Base-by-base conservation (phyloP, 2,329 filamentous ascomycete genomes). In the Seiridium cupressi region DNA sequence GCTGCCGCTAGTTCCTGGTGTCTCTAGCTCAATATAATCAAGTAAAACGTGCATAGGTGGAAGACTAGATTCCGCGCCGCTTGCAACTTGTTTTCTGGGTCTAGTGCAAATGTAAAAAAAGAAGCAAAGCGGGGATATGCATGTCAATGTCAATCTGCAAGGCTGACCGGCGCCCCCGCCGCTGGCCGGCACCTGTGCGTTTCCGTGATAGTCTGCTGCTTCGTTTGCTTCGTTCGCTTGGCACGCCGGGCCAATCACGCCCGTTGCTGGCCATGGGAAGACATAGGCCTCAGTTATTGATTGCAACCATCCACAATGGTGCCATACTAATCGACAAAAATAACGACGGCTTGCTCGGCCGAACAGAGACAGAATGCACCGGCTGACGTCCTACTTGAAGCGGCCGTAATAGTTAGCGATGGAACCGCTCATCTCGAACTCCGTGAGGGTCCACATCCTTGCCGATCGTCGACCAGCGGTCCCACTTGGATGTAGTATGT, bases 71-170 rank as follows among this genome's bases (percentile, higher is more conserved):
- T 42, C 38, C 38, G 38, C 7, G 38, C 7, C 38, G 7, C 38
- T 10, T n/a, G 49, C 18, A 53, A 13, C 31, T 35, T 18, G 49
- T 13, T 11, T n/a, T 36, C 32, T 18, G 9, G 31, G 13, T n/a
- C 13, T 8, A 36, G n/a, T 32, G 35, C 35, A 10, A 32, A 13
- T 13, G 35, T 35, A 53, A 53, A 53, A n/a, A 53, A 53, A 53
- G 49, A 35, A 38, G 35, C 32, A 53, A 53, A 53, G 49, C 49
- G 49, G 49, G 49, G 49, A 38, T 32, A 32, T 26, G 18, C 18
- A n/a, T 53, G 38, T 53, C 32, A 31, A 36, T 53, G 49, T 53
- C 49, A 53, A 53, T 53, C 49, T 53, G 49, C 49, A 53, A 53
- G 49, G 49, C 49, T 53, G 49, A 53, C 49, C 49, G 49, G 49